phyloP scores from a whole-genome alignment of 1,284 basidiomycete species.

The Hymenochaete sp. region DNA sequence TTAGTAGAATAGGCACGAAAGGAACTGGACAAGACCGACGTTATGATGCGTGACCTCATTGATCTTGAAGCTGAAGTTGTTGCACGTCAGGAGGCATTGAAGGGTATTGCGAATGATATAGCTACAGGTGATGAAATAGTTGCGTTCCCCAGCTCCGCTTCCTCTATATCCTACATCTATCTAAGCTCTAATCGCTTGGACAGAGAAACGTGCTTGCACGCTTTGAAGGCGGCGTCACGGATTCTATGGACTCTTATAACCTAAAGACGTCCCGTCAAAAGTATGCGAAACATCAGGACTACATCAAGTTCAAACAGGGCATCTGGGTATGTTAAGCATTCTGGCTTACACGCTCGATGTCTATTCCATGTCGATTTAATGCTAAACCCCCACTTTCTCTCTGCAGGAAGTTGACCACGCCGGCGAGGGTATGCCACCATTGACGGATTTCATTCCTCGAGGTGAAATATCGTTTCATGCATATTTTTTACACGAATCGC shows the following conservation, averaged over 20 bases:
- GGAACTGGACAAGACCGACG: constrained; percentile 38
- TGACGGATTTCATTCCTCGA: constrained; percentile 43
- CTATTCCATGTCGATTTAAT: not conserved
- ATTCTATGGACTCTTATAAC: constrained; percentile 39
- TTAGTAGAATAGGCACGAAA: constrained; percentile 12
- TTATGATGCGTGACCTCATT: constrained; percentile 54
- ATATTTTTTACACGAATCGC: constrained; percentile 2
- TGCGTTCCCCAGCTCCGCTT: constrained; percentile 20
- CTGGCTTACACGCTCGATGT: too few relatives aligned
- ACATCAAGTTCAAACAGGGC: constrained; percentile 52
- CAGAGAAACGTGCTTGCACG: constrained; percentile 41
- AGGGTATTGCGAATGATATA: constrained; percentile 47
- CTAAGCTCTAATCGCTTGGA: not conserved
- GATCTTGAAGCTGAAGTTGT: constrained; percentile 55
- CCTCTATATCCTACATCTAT: constrained; percentile 3
- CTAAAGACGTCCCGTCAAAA: constrained; percentile 64
- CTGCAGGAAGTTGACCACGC: constrained; percentile 60
- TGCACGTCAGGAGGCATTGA: constrained; percentile 45
- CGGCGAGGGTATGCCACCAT: constrained; percentile 62
- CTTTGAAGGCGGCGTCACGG: constrained; percentile 39
- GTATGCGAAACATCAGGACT: constrained; percentile 56
- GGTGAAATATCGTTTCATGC: constrained; percentile 1
- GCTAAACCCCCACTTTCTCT: constrained; percentile 6
- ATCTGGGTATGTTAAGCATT: constrained; percentile 70
- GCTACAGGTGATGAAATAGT: constrained; percentile 50